Evolutionary conservation across 139 green algal species (phyloP), one percentile per base, ranked within the genome.

Genomic region (Gonium pectorale): DNA sequence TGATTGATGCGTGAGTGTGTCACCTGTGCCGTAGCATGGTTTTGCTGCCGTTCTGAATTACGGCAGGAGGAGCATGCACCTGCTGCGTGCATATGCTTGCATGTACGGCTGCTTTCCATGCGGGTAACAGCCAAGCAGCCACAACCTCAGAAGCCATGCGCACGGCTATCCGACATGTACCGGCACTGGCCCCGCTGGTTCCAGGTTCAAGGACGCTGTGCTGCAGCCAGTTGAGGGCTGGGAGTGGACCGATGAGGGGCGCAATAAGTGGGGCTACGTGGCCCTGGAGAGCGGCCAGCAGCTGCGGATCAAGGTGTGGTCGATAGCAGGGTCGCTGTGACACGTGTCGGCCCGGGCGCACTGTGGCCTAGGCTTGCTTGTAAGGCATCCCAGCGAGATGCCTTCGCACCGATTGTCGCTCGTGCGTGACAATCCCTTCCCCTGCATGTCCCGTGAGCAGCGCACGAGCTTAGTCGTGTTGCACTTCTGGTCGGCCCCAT

Each of bases 201-300:
- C n/a, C n/a, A n/a, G n/a, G n/a, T n/a, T n/a, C n/a, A n/a, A n/a
- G n/a, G n/a, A n/a, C n/a, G n/a, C n/a, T n/a, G 37, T 69, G 19
- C 54, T 31, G 73, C 22, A 13, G 22, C 73, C 73, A 0, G 24
- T 44, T 9, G 38, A 31, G 22, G 73, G 73, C 5, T 81, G 73
- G 73, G 22, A 40, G 7, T 81, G 56, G 54, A 81, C 73, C 8
- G 54, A 81, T 54, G 73, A 81, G 54, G 54, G 54, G 52, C 73
- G 73, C 52, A 38, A 38, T 54, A 81, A 81, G 73, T 81, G 73
- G 73, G 73, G 73, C 73, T 81, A 31, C 11, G 73, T 81, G 73
- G 73, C 73, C 13, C 22, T n/a, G 35, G 52, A 68, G 26, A 5
- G 38, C 24, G 37, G 54, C 54, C 11, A 27, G 6, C 24, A 31